Evolutionary conservation across 495 filamentous ascomycete genomes (phyloP).

Genomic region (Podospora fimiseda): DNA sequence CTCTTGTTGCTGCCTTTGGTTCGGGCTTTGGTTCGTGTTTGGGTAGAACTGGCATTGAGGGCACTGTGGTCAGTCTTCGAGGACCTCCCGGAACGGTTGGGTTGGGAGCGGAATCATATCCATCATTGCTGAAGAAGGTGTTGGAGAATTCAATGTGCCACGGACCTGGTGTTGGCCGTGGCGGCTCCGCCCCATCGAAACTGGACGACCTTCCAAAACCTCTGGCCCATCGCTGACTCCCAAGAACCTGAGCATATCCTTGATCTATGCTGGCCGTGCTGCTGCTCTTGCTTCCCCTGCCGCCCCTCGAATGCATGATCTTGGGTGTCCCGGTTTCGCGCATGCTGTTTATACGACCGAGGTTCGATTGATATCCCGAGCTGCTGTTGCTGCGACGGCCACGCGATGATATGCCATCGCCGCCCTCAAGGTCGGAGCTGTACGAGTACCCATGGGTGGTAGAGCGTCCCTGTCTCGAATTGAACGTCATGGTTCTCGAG

Average conservation of each 20-base stretch:
- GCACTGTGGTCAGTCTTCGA: conserved; percentile 41
- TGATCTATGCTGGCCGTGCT: conserved; percentile 64
- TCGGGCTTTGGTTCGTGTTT: conserved; percentile 32
- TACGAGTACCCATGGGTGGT: conserved; percentile 66
- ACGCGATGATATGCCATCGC: conserved; percentile 62
- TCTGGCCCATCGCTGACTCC: conserved; percentile 52
- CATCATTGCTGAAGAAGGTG: conserved; percentile 32
- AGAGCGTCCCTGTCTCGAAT: conserved; percentile 33
- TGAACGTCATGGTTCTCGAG: conserved; percentile 29
- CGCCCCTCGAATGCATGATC: conserved; percentile 43
- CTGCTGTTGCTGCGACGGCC: conserved; percentile 76
- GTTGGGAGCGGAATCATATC: conserved; percentile 80
- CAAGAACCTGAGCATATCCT: conserved; percentile 48
- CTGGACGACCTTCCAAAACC: conserved; percentile 63
- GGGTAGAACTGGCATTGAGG: conserved; percentile 41
- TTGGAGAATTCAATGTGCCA: conserved; percentile 41
- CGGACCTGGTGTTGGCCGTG: conserved; percentile 22
- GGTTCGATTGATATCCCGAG: conserved; percentile 58
- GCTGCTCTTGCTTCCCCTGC: conserved; percentile 67
- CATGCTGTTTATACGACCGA: conserved; percentile 59
- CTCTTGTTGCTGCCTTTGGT: conserved; percentile 22
- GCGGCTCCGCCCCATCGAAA: conserved; percentile 59
- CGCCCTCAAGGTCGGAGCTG: conserved; percentile 60
- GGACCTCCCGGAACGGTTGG: conserved; percentile 82
- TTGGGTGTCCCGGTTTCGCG: conserved; percentile 40